These are phyloP conservation scores for Verbascum thapsus DNA, from an alignment of 257 asterid species.

Conservation along the genomic window DNA sequence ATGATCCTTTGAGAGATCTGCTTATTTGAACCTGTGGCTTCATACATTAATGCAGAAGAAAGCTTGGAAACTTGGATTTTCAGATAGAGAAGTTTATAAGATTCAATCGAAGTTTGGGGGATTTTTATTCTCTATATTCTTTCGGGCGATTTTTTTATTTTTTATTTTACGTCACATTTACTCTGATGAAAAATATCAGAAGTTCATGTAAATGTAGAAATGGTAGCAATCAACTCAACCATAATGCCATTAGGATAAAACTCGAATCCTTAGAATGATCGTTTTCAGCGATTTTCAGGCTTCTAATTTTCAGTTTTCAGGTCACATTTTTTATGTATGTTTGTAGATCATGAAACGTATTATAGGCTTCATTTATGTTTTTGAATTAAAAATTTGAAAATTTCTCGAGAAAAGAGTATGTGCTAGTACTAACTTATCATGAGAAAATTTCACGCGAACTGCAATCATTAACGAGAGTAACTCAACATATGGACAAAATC, in stretches of 20 bases:
- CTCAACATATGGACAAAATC: background rate
- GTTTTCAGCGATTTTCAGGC: constrained; percentile 2
- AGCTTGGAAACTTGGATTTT: no score
- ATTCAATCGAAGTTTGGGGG: no score
- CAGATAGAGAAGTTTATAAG: no score
- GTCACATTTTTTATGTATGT: background rate
- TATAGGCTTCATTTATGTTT: no score
- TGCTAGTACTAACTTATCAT: no score
- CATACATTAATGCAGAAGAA: constrained; percentile 43
- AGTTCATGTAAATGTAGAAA: background rate
- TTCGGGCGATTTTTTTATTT: no score
- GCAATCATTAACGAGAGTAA: background rate
- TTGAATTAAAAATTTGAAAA: no score
- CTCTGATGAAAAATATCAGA: constrained; percentile 1
- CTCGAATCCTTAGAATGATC: background rate
- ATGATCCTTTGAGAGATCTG: background rate
- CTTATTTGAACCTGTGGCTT: background rate
- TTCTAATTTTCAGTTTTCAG: background rate
- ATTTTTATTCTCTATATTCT: no score
- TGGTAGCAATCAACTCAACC: constrained; percentile 24
- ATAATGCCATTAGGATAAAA: constrained; percentile 7
- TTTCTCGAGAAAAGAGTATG: no score
- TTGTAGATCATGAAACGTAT: background rate
- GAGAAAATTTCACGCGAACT: background rate
- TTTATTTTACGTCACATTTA: constrained; percentile 19